Percentiles rank a stretch among this genome's conserved stretches.
Evolutionary conservation across 192 early-diverging fungal species (phyloP).

Genomic region (Podila horticola): DNA sequence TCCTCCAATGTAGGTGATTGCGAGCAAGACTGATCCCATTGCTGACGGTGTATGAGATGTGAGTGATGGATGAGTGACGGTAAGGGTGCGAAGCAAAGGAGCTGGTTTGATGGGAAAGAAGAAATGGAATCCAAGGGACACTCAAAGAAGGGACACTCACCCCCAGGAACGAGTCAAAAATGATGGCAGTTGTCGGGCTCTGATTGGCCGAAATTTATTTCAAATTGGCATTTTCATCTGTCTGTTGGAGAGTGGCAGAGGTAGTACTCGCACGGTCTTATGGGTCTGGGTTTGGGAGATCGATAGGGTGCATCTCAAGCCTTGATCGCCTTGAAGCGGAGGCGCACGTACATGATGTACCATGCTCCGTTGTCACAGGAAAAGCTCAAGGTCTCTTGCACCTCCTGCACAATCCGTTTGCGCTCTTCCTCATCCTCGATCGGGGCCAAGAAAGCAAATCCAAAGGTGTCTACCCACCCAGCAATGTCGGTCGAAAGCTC

Average conservation of each 20-base stretch:
- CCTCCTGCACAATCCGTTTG: constrained; percentile 26
- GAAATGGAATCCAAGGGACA: background rate
- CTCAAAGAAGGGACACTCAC: background rate
- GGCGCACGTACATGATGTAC: constrained; percentile 48
- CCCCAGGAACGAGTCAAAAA: background rate
- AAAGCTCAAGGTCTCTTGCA: constrained; percentile 24
- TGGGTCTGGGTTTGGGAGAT: no score
- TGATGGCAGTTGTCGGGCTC: constrained; percentile 19
- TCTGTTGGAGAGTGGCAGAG: background rate
- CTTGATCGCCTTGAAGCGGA: constrained; percentile 51
- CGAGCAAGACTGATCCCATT: constrained; percentile 54
- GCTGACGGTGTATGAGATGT: no score
- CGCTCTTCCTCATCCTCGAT: constrained; percentile 52
- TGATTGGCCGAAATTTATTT: constrained; percentile 29
- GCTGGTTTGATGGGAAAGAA: background rate
- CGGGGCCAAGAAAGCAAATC: constrained; percentile 64
- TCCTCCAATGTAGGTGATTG: constrained; percentile 51
- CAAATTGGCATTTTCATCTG: background rate
- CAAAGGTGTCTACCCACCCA: constrained; percentile 78
- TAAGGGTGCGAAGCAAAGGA: background rate
- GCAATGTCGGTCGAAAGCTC: constrained; percentile 61
- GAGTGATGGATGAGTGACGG: background rate
- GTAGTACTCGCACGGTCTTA: background rate
- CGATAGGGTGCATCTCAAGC: background rate
- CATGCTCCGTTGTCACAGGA: constrained; percentile 36